Percentiles rank a stretch among this genome's conserved stretches.
These are phyloP conservation scores for Trichoderma cornu-damae DNA, from an alignment of 2,329 filamentous ascomycete genomes.

Conservation along the genomic window DNA sequence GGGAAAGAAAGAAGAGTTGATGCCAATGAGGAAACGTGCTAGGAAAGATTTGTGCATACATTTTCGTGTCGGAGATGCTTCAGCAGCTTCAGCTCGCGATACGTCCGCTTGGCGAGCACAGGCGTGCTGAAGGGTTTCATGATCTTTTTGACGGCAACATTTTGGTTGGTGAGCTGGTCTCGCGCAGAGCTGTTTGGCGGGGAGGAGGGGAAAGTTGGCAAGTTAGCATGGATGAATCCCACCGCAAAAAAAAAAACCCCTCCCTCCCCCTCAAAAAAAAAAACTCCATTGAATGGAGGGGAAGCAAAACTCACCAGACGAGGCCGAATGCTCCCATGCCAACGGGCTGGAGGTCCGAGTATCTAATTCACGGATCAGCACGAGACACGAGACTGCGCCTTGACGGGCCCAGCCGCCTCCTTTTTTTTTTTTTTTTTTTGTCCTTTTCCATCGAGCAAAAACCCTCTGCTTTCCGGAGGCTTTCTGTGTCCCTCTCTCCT, in stretches of 20 bases:
- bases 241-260: background rate
- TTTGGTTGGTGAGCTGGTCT: constrained; percentile 94
- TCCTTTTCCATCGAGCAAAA: no score
- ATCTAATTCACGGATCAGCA: constrained; percentile 50
- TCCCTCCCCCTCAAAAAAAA: no score
- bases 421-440: no score
- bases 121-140: constrained; percentile 99
- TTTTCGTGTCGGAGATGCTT: constrained; percentile 98
- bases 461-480: background rate
- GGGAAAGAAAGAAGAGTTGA: background rate
- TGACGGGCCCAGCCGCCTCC: background rate
- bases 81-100: constrained; percentile 92
- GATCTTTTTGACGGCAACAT: constrained; percentile 99
- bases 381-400: background rate
- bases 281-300: no score
- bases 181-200: constrained; percentile 69
- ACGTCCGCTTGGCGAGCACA: constrained; percentile 94
- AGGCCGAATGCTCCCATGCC: constrained; percentile 99
- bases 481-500: constrained; percentile 26
- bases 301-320: constrained; percentile 68
- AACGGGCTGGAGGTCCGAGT: constrained; percentile 95
- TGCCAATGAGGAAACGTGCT: background rate
- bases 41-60: constrained; percentile 45
- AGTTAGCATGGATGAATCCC: constrained; percentile 2
- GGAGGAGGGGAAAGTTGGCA: background rate